Conservation (phyloP, 257 asterid species). For the Fraxinus cuspidata region DNA sequence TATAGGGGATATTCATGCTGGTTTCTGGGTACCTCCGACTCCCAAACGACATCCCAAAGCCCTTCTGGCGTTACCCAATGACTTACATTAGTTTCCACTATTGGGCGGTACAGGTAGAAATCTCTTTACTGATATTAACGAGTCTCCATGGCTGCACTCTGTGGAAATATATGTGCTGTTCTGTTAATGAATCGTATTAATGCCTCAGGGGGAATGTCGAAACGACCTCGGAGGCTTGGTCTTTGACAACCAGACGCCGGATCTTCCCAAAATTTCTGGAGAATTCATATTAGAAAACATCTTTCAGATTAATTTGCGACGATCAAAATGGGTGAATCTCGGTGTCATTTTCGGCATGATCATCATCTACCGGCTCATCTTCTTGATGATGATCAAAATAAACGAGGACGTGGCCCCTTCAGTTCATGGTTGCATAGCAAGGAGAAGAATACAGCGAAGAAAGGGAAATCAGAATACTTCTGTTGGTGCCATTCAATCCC, state of each 20-base stretch:
- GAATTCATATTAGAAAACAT: slow-evolving; percentile 78
- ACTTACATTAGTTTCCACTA: slow-evolving; percentile 96
- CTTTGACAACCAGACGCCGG: slow-evolving; percentile 81
- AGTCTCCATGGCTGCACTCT: background rate
- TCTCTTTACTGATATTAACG: background rate
- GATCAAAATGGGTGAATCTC: slow-evolving; percentile 86
- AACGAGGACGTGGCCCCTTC: slow-evolving; percentile 96
- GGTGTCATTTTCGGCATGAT: slow-evolving; percentile 87
- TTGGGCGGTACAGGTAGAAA: slow-evolving; percentile 92
- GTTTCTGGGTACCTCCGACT: slow-evolving; percentile 96
- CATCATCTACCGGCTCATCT: slow-evolving; percentile 71
- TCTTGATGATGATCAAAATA: slow-evolving; percentile 85
- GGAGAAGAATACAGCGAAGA: slow-evolving; percentile 73
- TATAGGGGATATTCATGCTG: slow-evolving; percentile 88
- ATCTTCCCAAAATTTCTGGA: slow-evolving; percentile 77
- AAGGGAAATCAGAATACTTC: slow-evolving; percentile 60
- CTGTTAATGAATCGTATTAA: background rate
- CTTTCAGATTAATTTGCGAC: slow-evolving; percentile 73
- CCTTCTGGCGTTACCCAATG: slow-evolving; percentile 96
- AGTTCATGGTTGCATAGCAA: slow-evolving; percentile 82
- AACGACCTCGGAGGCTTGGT: slow-evolving; percentile 78
- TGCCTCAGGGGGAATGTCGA: slow-evolving; percentile 80
- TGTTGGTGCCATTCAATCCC: slow-evolving; percentile 79
- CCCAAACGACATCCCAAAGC: slow-evolving; percentile 94
- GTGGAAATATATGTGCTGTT: background rate